Evolutionary conservation across 345 rosid genomes (phyloP), one percentile per base, ranked within the genome.

Genomic region (Kandelia obovata): DNA sequence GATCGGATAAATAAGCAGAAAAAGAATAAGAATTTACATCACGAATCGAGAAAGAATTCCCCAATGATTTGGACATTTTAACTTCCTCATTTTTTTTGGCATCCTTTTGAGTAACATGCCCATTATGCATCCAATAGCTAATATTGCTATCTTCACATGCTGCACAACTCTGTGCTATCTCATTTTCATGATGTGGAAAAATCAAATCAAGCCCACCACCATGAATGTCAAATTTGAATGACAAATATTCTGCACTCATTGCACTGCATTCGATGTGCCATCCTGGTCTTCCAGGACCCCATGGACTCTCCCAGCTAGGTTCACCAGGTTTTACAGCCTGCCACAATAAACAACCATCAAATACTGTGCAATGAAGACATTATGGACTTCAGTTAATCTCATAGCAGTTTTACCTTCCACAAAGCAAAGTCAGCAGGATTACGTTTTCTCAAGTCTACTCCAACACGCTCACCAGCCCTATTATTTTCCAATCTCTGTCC

Each of bases 181-280:
- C 96, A 71, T 92, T 92, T 65, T 92, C 98, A 77, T 89, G 96
- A 76, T 88, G 91, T 5, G 95, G 96, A 76, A 88, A 92, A 17
- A 84, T 82, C 73, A 85, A 80, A 83, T 89, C 92, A 31, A 84
- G 85, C 78, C 96, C 97, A 74, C 92, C 96, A 35, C 96, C 92
- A 74, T 91, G 97, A 67, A 91, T 88, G 70, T 88, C 98, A 74
- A 92, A 92, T 69, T 77, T 81, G 63, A 74, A 74, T 31, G 90
- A 77, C 60, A 90, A 83, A 80, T 86, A 87, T 67, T 78, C 84
- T 32, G 83, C 90, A 86, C 93, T 92, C 98, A 88, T 90, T n/a
- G 98, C 96, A 78, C 98, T 90, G 88, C 98, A 92, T 79, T 95
- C 99, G 27, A 95, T 95, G 72, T 95, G 97, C 97, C 99, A 92